Percentiles rank a stretch among this genome's conserved stretches.
Evolutionary conservation across 2,329 filamentous ascomycete genomes (phyloP).

Genomic region (Trichoderma semiorbis): DNA sequence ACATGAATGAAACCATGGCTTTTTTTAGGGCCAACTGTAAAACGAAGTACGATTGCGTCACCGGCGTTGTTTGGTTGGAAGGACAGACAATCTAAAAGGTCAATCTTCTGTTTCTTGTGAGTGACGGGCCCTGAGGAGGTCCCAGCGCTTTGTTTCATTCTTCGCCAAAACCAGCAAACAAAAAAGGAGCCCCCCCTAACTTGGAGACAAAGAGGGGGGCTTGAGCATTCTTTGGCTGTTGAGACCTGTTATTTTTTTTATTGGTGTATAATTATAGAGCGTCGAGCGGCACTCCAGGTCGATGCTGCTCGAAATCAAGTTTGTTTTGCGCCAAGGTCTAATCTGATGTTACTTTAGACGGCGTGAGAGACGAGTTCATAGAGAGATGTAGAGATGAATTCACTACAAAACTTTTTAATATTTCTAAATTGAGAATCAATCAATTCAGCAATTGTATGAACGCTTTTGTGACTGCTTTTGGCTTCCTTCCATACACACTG

Average conservation of each 20-base stretch:
- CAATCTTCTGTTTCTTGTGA: conserved; percentile 22
- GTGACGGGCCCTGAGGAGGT: conserved; percentile 24
- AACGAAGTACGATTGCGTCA: conserved; percentile 19
- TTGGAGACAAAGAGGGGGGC: conserved; percentile 27
- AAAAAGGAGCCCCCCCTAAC: conserved; percentile 21
- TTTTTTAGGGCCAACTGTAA: not conserved
- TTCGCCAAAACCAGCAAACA: conserved; percentile 22
- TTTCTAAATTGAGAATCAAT: not conserved
- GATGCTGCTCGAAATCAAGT: conserved; percentile 29
- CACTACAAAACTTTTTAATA: conserved; percentile 24
- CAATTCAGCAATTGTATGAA: not conserved
- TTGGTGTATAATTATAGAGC: conserved; percentile 38
- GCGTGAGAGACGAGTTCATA: conserved; percentile 35
- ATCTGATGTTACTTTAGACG: conserved; percentile 42
- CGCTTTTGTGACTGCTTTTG: not conserved
- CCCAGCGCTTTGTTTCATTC: conserved; percentile 26
- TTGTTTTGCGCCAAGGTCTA: conserved; percentile 38
- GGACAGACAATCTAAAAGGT: conserved; percentile 31
- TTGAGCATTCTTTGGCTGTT: conserved; percentile 28
- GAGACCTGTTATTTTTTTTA: conserved; percentile 24
- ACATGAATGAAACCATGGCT: conserved; percentile 5
- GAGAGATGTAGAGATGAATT: conserved; percentile 39
- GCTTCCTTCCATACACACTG: not conserved
- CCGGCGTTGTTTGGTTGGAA: conserved; percentile 27
- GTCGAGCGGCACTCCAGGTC: conserved; percentile 36